These are phyloP conservation scores for Drosera spatulata DNA, from an alignment of 179 eudicot species.

Conservation along the genomic window DNA sequence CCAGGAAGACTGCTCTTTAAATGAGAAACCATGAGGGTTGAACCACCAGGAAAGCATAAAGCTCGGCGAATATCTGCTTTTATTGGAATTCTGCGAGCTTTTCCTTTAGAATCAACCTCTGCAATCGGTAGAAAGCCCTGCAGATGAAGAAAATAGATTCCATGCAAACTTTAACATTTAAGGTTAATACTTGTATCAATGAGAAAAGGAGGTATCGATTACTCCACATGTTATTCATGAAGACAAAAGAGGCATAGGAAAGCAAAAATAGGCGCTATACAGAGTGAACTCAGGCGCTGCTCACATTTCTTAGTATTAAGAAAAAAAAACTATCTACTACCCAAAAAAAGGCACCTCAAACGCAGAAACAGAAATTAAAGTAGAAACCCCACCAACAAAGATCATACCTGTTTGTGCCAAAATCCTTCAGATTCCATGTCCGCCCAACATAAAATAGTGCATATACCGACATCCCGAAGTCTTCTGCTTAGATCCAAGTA, in stretches of 20 bases:
- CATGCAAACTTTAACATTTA: too few relatives aligned
- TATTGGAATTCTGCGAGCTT: conserved; percentile 64
- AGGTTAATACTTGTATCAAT: too few relatives aligned
- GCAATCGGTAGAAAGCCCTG: conserved; percentile 80
- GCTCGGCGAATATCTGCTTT: conserved; percentile 68
- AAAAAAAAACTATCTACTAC: too few relatives aligned
- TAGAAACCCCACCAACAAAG: neutral
- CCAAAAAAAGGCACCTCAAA: too few relatives aligned
- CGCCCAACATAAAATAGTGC: conserved; percentile 77
- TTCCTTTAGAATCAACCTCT: conserved; percentile 65
- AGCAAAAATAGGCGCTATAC: too few relatives aligned
- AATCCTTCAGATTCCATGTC: conserved; percentile 86
- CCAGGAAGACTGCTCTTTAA: conserved; percentile 23
- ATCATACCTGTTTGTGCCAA: conserved; percentile 80
- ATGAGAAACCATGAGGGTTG: conserved; percentile 72
- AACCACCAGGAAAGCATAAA: conserved; percentile 89
- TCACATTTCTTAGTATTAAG: too few relatives aligned
- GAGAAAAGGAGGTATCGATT: too few relatives aligned
- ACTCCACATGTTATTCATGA: too few relatives aligned
- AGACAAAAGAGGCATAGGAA: too few relatives aligned
- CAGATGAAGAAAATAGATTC: conserved; percentile 1
- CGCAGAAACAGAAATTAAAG: too few relatives aligned
- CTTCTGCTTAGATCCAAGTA: conserved; percentile 63
- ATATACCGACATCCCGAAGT: conserved; percentile 59
- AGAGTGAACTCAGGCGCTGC: too few relatives aligned